These are phyloP conservation scores for Taxawa tesnikishii DNA, from an alignment of 2,329 filamentous ascomycete genomes.

Conservation along the genomic window DNA sequence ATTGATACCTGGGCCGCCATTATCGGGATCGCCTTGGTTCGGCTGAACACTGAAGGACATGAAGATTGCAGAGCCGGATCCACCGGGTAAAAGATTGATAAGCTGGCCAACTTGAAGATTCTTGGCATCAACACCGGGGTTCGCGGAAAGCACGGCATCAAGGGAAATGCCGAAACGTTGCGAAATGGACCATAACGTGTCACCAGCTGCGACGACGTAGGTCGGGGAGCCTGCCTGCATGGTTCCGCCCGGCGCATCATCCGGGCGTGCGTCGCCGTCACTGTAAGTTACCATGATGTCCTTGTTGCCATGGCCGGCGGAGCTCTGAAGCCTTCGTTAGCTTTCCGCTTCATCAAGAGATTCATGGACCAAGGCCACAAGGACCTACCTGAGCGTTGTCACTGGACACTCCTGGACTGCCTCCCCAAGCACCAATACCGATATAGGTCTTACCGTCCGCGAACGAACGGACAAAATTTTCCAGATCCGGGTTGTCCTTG, in stretches of 20 bases:
- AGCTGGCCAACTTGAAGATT: too few relatives aligned
- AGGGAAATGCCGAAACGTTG: too few relatives aligned
- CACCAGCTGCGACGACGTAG: conserved; percentile 6
- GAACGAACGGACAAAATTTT: conserved; percentile 25
- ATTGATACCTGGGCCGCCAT: conserved; percentile 25
- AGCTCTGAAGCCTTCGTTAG: conserved; percentile 11
- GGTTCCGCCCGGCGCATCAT: too few relatives aligned
- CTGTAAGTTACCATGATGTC: conserved; percentile 27
- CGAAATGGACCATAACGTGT: conserved; percentile 3
- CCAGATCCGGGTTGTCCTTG: conserved; percentile 23
- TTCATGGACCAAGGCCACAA: too few relatives aligned
- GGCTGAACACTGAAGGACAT: too few relatives aligned
- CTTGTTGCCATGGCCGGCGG: conserved; percentile 25
- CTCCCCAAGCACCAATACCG: conserved; percentile 26
- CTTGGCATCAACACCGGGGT: conserved; percentile 5
- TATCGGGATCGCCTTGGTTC: too few relatives aligned
- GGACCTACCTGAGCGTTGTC: conserved; percentile 21
- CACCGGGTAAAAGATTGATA: too few relatives aligned
- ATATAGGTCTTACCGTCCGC: conserved; percentile 28
- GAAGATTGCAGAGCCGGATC: too few relatives aligned
- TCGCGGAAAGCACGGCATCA: too few relatives aligned
- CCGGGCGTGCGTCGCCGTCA: conserved; percentile 16
- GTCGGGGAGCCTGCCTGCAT: neutral
- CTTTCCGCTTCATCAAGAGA: conserved; percentile 1
- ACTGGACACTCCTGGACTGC: conserved; percentile 17